Evolutionary conservation across 495 filamentous ascomycete species (phyloP), one percentile per base, ranked within the genome.

Genomic region (Rhypophila decipiens): DNA sequence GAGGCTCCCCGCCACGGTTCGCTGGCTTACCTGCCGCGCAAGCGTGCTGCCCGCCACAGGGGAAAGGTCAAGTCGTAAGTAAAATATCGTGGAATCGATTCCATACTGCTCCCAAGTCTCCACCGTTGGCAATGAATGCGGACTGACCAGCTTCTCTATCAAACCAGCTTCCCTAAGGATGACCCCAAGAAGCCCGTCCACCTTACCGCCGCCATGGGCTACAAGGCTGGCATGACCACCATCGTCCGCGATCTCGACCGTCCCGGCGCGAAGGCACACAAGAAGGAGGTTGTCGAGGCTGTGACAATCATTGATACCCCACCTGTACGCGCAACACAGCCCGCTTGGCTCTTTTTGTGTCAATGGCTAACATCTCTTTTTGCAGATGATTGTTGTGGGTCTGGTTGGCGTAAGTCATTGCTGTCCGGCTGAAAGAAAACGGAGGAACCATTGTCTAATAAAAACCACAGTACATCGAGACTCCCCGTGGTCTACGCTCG

Each of bases 201-300:
- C 79, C 80, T 99, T 60, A 99, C 94, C 52, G 94, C 94, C 71
- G 79, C 86, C 66, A 90, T 99, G 82, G 94, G 94, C 70, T 99
- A 99, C 85, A 99, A 99, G 87, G 94, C 94, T 67, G 94, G 94
- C 76, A 99, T 99, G 94, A 96, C 88, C 71, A 99, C 94, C 58
- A 90, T 97, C 76, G 94, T 99, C 70, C 94, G 94, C 76, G 94
- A 99, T 74, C 83, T 99, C 67, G 94, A 99, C 82, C 86, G 94
- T 69, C 94, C 94, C 50, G 94, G 94, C 74, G 94, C 94, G 62
- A 99, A 99, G 84, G 85, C 93, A 77, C 87, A 99, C 84, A 97
- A 97, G 88, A 97, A 97, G 86, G 94, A 99, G 80, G 81, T 99
- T 69, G 94, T 99, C 60, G 94, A 99, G 83, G 94, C 94, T 64